phyloP scores from a whole-genome alignment of 179 eudicot species.

The Beta lomatogona region DNA sequence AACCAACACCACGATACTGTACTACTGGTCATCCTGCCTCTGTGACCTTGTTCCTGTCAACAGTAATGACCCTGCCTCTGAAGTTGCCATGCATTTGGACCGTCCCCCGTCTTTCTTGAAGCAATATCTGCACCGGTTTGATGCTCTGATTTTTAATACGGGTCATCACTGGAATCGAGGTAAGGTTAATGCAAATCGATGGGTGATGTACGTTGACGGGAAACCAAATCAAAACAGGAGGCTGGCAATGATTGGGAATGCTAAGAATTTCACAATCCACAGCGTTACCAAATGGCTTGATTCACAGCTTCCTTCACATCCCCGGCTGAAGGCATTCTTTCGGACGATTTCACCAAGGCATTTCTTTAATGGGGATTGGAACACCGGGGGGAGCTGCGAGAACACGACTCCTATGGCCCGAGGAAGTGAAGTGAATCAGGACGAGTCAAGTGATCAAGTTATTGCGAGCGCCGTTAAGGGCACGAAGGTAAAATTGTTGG shows the following conservation, averaged over 20 bases:
- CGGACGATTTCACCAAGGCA: constrained; percentile 83
- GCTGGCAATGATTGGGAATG: constrained; percentile 57
- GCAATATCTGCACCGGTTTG: constrained; percentile 43
- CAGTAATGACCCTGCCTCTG: constrained; percentile 38
- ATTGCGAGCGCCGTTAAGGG: constrained; percentile 73
- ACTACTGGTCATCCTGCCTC: constrained; percentile 84
- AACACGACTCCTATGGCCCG: constrained; percentile 62
- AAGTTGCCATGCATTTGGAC: constrained; percentile 82
- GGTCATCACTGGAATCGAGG: constrained; percentile 98
- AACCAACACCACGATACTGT: constrained; percentile 78
- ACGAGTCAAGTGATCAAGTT: constrained; percentile 62
- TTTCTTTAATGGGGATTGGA: constrained; percentile 85
- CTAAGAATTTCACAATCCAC: constrained; percentile 64
- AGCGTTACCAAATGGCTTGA: constrained; percentile 66
- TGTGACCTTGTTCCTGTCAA: constrained; percentile 69
- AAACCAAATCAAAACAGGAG: constrained; percentile 51
- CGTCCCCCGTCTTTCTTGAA: constrained; percentile 68
- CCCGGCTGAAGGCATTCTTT: constrained; percentile 62
- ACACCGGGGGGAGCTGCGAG: constrained; percentile 88
- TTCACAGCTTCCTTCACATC: constrained; percentile 53
- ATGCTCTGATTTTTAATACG: constrained; percentile 70
- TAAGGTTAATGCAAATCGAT: constrained; percentile 65
- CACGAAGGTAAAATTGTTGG: constrained; percentile 62
- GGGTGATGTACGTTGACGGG: constrained; percentile 81
- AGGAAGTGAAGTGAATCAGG: constrained; percentile 55